Base-by-base conservation (phyloP, 805 yeast genomes). In the Zygosaccharomyces bailii region DNA sequence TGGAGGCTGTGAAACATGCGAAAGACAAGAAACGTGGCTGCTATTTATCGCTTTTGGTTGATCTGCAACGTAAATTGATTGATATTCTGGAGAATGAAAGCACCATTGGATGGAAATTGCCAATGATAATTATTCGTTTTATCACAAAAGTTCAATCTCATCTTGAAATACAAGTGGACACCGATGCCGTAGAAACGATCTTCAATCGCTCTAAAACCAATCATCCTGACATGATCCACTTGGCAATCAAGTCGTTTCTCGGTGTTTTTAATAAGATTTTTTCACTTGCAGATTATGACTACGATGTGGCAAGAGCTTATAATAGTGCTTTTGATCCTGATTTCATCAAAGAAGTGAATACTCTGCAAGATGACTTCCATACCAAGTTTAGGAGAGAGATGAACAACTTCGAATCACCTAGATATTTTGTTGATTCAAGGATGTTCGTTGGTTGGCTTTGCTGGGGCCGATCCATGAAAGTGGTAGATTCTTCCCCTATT, bases 391-490 rank as follows among this genome's bases (percentile, higher is more conserved):
- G 63, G 33, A 45, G 56, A 4, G 93, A 85, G 52, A 66, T 84
- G 69, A 55, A 58, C 8, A 77, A 78, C 49, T 62, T 68, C 10
- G 61, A 67, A 0, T 44, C 62, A 17, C 84, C 85, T 1, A 52
- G 51, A 1, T 82, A 70, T 51, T 87, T 66, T 55, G 70, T 83
- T 51, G 89, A 84, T 55, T 73, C 74, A 23, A 75, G 74, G 42
- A 67, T 75, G 2, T 72, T 69, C 55, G 66, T 69, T 6, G 93
- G 95, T 0, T 84, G 89, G 79, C 63, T 85, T 6, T 82, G 84
- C 41, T 87, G 96, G 96, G 85, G 81, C 10, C 64, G 77, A 14
- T 52, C 66, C 0, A 56, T 82, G 62, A 58, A 61, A 16, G 88
- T 74, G 2, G 46, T 61, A 18, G 53, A 49, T 8, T 21, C 59